Evolutionary conservation across 768 basidiomycete genomes (phyloP), one percentile per base, ranked within the genome.

Genomic region (Lentinula edodes): DNA sequence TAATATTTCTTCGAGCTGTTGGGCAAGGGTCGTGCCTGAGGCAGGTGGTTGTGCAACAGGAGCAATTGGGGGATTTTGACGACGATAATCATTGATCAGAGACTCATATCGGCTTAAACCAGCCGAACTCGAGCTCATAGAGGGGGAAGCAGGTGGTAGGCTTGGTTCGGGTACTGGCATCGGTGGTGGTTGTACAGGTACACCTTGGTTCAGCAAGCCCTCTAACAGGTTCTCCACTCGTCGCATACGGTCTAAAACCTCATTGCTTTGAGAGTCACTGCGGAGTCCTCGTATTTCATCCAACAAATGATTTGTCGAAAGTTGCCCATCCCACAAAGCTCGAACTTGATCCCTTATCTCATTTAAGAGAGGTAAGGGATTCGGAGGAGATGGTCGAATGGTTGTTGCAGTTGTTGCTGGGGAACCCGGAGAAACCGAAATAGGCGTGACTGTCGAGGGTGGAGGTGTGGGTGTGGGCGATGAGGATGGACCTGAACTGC

Each of bases 311-410:
- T 86, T 85, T 6, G 88, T 82, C 0, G 80, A 74, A 0, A 71
- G 66, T 71, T 95, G 91, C 5, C 81, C 84, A 52, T 89, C 79
- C 71, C 83, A 77, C 20, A 96, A 70, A 8, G 80, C 82, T 9
- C 76, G 75, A 6, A 87, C 76, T 65, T 87, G 83, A 6, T 83
- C 81, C 48, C 84, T 78, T 48, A 95, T 76, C 12, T 76, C 79
- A 15, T 81, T 75, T 50, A 94, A 66, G 34, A 87, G 76, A 4
- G 80, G 79, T 15, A 80, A 78, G 43, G 90, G 72, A 38, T 79
- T 76, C 20, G 77, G 75, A 46, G 58, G 41, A 12, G 62, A 62
- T 6, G 74, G 75, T 35, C 75, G 70, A 5, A 67, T 74, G 18
- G 78, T 80, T 34, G 69, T 48, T 28, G 61, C 56, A 45, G 69